Base-by-base conservation (phyloP, 495 filamentous ascomycete species). In the Thozetella sp. region DNA sequence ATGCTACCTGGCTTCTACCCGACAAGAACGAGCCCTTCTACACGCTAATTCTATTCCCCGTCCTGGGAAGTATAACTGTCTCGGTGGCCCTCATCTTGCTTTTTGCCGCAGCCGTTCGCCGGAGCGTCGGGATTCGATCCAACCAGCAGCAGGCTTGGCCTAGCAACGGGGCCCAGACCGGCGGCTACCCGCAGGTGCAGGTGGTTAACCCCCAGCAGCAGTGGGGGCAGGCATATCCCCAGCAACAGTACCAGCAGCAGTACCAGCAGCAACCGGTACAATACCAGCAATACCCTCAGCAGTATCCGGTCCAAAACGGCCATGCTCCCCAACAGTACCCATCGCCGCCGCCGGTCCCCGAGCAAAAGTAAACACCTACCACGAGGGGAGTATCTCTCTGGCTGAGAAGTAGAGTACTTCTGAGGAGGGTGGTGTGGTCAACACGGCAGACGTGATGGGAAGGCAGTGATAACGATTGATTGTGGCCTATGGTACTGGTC, bases 1-100 rank as follows among this genome's bases (percentile, higher is more conserved):
- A 48, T 19, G 43, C 9, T 19, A 3, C 20, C 17, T 40, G 46
- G 26, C 15, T 30, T 30, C 54, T 56, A 22, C 1, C 11, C 34
- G 22, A 43, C 27, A n/a, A 2, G 26, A 51, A 30, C 24, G 30
- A 24, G n/a, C 9, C 34, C 43, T 25, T 12, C 13, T 17, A 6
- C 30, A 37, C 30, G 30, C 17, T 37, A 9, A 53, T 65, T 45
- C 45, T 62, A 54, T n/a, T 25, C 0, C 57, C 66, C 20, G 15
- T 68, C 26, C 56, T 68, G 56, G 27, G 53, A 53, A 26, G 19
- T 54, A 27, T 59, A 24, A 23, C 27, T 25, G 61, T 63, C 56
- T 66, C 62, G 26, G 40, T 68, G 52, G 9, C 59, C 10, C 55
- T 69, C 3, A 55, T 61, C 19, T 48, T 66, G 24, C 59, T 66